These are phyloP conservation scores for Colletotrichum caudatum DNA, from an alignment of 2,329 filamentous ascomycete species.

Conservation along the genomic window DNA sequence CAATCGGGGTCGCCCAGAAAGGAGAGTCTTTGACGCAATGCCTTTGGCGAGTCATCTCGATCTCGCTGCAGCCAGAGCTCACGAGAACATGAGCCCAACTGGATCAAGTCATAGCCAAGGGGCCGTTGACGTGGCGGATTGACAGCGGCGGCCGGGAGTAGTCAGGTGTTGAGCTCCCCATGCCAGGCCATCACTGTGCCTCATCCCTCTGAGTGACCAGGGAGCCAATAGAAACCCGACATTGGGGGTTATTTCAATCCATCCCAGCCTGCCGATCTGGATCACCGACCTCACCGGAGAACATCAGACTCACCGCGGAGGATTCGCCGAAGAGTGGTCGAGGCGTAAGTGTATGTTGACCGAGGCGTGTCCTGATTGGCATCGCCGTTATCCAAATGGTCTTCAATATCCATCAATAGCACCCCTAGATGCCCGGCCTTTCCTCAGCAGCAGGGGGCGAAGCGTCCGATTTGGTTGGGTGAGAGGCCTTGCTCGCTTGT, in stretches of 20 bases:
- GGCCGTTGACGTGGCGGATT: not conserved
- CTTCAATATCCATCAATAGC: not conserved
- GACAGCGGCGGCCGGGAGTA: not conserved
- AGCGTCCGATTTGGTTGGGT: not conserved
- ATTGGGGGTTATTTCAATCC: no score
- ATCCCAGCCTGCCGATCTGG: not conserved
- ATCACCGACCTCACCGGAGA: not conserved
- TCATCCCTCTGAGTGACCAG: not conserved
- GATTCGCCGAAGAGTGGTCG: not conserved
- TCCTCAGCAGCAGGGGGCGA: not conserved
- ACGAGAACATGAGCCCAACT: not conserved
- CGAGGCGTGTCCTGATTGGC: not conserved
- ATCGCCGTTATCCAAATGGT: not conserved
- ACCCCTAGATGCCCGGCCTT: not conserved
- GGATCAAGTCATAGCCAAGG: not conserved
- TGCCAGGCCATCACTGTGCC: not conserved
- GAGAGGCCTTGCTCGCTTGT: conserved; percentile 10
- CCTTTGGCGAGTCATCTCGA: not conserved
- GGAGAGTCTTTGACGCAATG: not conserved
- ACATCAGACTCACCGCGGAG: not conserved
- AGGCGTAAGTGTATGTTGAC: not conserved
- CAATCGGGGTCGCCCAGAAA: not conserved
- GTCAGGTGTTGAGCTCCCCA: not conserved
- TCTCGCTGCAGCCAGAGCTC: not conserved
- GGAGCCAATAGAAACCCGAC: not conserved